Conservation (phyloP, 1,139 yeast species). For the Kodamaea sp. region DNA sequence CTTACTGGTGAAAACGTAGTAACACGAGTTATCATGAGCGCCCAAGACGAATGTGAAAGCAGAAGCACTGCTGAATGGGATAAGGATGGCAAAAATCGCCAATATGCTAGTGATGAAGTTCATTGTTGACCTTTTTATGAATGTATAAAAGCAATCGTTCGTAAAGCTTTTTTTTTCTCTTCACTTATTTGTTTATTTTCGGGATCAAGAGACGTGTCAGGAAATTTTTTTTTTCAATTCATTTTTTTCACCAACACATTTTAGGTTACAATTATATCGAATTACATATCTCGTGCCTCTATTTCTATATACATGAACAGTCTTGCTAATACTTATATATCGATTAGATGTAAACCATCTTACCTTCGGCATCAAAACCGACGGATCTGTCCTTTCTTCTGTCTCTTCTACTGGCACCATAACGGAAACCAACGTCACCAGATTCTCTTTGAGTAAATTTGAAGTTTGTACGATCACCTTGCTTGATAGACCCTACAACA, state of each 20-base stretch:
- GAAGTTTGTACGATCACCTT: constrained; percentile 63
- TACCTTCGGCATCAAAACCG: constrained; percentile 71
- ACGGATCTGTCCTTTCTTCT: constrained; percentile 80
- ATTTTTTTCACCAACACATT: too few species aligned
- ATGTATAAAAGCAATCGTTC: too few species aligned
- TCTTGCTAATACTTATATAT: background rate
- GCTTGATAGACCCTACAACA: constrained; percentile 47
- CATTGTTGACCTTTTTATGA: too few species aligned
- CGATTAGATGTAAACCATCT: constrained; percentile 39
- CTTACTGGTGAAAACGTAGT: constrained; percentile 66
- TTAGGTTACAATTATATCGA: too few species aligned
- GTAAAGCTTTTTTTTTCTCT: too few species aligned
- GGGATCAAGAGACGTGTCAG: too few species aligned
- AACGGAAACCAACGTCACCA: constrained; percentile 85
- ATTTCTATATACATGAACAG: too few species aligned
- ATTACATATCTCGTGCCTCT: too few species aligned
- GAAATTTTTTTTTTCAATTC: too few species aligned
- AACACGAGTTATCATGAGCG: constrained; percentile 79
- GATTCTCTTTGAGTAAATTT: constrained; percentile 73
- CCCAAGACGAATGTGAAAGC: constrained; percentile 75
- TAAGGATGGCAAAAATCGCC: constrained; percentile 25
- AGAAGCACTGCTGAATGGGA: constrained; percentile 32
- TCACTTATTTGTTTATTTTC: too few species aligned
- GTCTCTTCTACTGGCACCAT: constrained; percentile 89
- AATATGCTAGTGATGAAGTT: constrained; percentile 10